Conservation (phyloP, 2,329 filamentous ascomycete species). For the Colletotrichum sp. region DNA sequence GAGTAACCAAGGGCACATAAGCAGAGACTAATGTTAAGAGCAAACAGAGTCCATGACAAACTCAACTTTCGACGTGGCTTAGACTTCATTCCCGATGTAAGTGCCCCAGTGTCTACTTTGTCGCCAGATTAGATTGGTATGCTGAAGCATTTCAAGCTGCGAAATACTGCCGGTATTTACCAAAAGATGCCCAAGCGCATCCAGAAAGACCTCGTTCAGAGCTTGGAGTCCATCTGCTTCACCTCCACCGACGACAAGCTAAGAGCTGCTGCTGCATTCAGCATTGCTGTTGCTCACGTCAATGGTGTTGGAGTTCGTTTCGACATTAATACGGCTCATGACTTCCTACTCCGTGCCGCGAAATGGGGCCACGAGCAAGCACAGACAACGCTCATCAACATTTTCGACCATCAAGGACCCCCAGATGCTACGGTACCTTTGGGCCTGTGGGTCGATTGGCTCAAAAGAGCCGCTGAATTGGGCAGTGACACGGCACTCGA, state of each 20-base stretch:
- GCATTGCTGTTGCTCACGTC: not conserved
- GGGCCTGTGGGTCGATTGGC: not conserved
- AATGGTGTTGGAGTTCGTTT: not conserved
- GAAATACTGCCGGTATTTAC: not conserved
- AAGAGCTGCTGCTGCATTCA: not conserved
- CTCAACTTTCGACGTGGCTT: not conserved
- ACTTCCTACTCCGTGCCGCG: not conserved
- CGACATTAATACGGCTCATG: not conserved
- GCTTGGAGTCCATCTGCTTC: not conserved
- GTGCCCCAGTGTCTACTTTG: not conserved
- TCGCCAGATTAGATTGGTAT: not conserved
- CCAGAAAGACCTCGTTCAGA: not conserved
- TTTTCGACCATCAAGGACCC: not conserved
- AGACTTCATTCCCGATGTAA: not conserved
- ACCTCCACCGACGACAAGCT: not conserved
- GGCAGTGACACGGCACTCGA: not conserved
- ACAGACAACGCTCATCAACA: not conserved
- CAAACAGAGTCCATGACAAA: not conserved
- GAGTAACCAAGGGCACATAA: fast-evolving
- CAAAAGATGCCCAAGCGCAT: not conserved
- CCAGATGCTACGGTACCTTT: not conserved
- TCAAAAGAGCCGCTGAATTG: not conserved
- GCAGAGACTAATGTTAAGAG: not conserved
- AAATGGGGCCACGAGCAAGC: not conserved
- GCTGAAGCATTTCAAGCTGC: not conserved